Evolutionary conservation across 768 basidiomycete species (phyloP).

Genomic region (Cystobasidiopsis lactophilus): DNA sequence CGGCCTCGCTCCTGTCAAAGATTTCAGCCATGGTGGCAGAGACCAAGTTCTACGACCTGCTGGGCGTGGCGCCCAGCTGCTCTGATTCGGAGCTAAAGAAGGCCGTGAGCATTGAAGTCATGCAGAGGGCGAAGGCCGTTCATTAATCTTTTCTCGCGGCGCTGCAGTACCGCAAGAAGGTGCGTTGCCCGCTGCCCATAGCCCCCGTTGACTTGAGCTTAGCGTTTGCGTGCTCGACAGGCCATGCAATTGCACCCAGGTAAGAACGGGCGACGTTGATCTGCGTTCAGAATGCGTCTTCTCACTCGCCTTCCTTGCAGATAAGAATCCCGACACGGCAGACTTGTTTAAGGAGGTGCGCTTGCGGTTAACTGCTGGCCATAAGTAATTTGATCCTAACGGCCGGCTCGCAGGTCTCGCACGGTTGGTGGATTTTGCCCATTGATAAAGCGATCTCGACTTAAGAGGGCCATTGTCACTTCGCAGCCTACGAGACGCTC

Average conservation of each 20-base stretch:
- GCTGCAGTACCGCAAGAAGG: constrained; percentile 64
- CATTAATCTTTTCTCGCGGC: too few relatives aligned
- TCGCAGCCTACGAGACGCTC: constrained; percentile 66
- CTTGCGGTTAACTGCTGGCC: too few relatives aligned
- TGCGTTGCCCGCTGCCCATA: constrained; percentile 21
- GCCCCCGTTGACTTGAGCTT: not conserved
- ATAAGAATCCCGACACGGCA: constrained; percentile 2
- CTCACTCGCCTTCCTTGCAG: not conserved
- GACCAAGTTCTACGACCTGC: constrained; percentile 41
- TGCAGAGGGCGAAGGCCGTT: not conserved
- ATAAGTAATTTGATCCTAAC: too few relatives aligned
- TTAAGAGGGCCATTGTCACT: not conserved
- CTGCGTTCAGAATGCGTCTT: constrained; percentile 9
- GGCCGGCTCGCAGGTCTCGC: constrained; percentile 1
- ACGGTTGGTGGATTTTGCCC: not conserved
- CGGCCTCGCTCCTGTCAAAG: too few relatives aligned
- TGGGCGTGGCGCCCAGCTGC: constrained; percentile 58
- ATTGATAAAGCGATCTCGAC: not conserved
- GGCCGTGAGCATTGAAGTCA: constrained; percentile 26
- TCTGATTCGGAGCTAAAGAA: constrained; percentile 76
- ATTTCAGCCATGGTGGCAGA: constrained; percentile 23
- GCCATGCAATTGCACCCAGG: constrained; percentile 21
- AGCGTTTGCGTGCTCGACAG: not conserved
- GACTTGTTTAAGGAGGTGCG: constrained; percentile 1
- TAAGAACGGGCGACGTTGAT: not conserved